A percentile compares a stretch with the other conserved stretches of the same genome.
Conservation (phyloP, 2,329 filamentous ascomycete genomes). For the Aspergillus neotritici region DNA sequence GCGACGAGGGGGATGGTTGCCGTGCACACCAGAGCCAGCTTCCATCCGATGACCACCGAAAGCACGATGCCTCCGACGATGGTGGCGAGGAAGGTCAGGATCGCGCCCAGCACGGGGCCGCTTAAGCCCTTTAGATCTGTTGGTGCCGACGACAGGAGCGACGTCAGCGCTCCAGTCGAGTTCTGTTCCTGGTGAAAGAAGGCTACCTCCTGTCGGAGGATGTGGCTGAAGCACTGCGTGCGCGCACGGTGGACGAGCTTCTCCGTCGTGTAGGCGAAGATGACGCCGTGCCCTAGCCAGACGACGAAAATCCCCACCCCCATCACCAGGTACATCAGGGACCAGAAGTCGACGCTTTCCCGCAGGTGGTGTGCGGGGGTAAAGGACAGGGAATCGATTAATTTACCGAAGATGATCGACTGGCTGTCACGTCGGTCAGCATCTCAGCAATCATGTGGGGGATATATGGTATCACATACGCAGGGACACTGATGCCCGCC, state of each 20-base stretch:
- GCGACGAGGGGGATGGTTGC: slow-evolving; percentile 5
- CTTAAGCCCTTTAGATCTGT: slow-evolving; percentile 2
- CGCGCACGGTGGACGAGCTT: background rate
- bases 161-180: background rate
- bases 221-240: background rate
- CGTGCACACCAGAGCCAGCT: slow-evolving; percentile 6
- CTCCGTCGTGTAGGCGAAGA: background rate
- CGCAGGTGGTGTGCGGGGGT: background rate
- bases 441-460: no score
- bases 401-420: slow-evolving; percentile 2
- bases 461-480: no score
- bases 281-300: background rate
- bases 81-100: slow-evolving; percentile 5
- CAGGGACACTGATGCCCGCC: no score
- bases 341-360: background rate
- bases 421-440: background rate
- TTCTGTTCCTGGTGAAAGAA: slow-evolving; percentile 4
- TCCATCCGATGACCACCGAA: slow-evolving; percentile 7
- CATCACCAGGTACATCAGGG: background rate
- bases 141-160: background rate
- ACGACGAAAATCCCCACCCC: background rate
- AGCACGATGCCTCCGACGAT: slow-evolving; percentile 1
- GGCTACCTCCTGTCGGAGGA: background rate
- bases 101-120: slow-evolving; percentile 2
- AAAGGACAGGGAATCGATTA: background rate